Evolutionary conservation across 208 protist species (phyloP).

Genomic region (Leishmania gerbilli): DNA sequence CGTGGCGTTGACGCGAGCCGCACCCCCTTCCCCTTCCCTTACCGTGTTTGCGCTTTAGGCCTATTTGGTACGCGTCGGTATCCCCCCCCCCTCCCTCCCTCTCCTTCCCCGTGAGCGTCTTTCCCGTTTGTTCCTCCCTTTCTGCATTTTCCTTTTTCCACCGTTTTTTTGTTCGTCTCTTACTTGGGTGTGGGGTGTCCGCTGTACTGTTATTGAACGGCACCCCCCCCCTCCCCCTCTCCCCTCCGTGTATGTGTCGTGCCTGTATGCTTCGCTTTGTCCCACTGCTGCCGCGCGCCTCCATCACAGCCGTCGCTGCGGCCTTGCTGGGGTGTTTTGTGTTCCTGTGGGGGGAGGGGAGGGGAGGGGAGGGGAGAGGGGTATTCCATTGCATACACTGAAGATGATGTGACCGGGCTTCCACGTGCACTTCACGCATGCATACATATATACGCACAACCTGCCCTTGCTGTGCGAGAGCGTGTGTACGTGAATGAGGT

Average conservation of each 20-base stretch:
- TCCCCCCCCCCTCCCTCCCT: background rate
- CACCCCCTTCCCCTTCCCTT: background rate
- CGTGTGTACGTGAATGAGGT: background rate
- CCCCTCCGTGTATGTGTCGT: background rate
- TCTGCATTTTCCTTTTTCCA: background rate
- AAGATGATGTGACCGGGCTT: background rate
- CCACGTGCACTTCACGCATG: background rate
- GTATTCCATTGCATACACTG: background rate
- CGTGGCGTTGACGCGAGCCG: background rate
- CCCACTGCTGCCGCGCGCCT: background rate
- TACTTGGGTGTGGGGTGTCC: background rate
- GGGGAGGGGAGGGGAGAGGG: background rate
- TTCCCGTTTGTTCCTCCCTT: background rate
- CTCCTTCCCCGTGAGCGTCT: background rate
- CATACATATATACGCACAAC: background rate
- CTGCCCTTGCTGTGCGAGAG: background rate
- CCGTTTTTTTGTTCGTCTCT: too few species aligned
- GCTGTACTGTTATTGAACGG: background rate
- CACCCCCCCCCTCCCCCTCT: too few species aligned
- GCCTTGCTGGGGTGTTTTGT: background rate
- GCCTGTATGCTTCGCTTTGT: constrained; percentile 2
- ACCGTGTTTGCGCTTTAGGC: background rate
- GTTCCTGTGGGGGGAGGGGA: background rate
- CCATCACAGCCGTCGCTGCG: background rate
- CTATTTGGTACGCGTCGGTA: background rate